Base-by-base conservation (phyloP, 805 yeast species). In the Starmerella geochares region DNA sequence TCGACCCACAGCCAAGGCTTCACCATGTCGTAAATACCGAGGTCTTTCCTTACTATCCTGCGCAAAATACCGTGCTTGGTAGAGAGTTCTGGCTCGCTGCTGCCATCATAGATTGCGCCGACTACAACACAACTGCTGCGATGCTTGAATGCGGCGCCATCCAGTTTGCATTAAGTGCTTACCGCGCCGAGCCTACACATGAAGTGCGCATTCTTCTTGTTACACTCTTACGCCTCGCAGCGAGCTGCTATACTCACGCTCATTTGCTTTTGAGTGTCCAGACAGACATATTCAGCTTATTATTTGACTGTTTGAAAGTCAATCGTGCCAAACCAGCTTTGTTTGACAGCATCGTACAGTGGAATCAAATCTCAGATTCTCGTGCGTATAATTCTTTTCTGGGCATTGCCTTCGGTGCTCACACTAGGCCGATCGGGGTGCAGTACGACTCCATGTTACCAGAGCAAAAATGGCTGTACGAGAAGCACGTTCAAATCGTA, bases 181-280 rank as follows among this genome's bases (percentile, higher is more conserved):
- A 14, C n/a, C 14, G 31, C 14, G 4, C 8, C 7, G 23, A 29
- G 16, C 5, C 14, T 11, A 27, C 49, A 24, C 43, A 59, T 58
- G 38, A 24, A 4, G 27, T 4, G 65, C 68, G 37, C 61, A 54
- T 61, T 60, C 35, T 63, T 62, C 43, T 59, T 53, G 27, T 48
- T 47, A 39, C 61, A 55, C 13, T 63, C 53, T 44, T 52, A 4
- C 24, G 55, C n/a, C 48, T 49, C 1, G 55, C 46, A 9, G 52
- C 48, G 3, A 39, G 52, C 16, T 45, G 43, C 17, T 20, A 32
- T 5, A 25, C 39, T 7, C 32, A 29, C 3, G 52, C 35, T 3
- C 28, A 39, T 10, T n/a, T 11, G 3, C 31, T 49, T 4, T 14
- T 23, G 29, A 10, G 14, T 11, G 45, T 29, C 2, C 16, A 37